phyloP scores from a whole-genome alignment of 164 flowering plant genomes.

The Piper longum region DNA sequence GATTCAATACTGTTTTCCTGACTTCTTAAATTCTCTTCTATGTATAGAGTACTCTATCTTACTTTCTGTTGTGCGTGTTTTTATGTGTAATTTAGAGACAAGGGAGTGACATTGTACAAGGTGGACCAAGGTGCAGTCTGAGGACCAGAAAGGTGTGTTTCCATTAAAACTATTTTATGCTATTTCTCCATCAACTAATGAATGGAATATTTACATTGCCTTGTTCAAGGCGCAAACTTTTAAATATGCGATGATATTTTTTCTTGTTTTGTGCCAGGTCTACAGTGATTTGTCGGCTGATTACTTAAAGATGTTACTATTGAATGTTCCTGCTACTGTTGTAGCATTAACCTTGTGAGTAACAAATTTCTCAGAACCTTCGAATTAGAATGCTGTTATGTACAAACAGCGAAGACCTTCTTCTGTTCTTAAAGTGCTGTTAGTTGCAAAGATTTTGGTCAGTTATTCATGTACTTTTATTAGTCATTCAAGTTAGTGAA shows the following conservation, averaged over 20 bases:
- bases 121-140: constrained; percentile 98
- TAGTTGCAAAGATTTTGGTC: too few relatives aligned
- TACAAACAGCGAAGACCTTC: too few relatives aligned
- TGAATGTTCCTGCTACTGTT: constrained; percentile 91
- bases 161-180: not conserved
- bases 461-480: too few relatives aligned
- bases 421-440: too few relatives aligned
- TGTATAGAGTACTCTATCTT: not conserved
- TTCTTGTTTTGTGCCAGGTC: constrained; percentile 28
- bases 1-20: not conserved
- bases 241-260: too few relatives aligned
- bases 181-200: not conserved
- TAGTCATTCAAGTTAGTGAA: too few relatives aligned
- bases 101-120: constrained; percentile 83
- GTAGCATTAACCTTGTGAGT: constrained; percentile 79
- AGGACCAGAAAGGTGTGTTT: constrained; percentile 66
- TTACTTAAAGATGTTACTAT: constrained; percentile 82
- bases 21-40: not conserved
- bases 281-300: constrained; percentile 91
- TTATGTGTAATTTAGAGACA: constrained; percentile 36
- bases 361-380: not conserved
- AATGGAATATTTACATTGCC: too few relatives aligned
- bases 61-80: not conserved
- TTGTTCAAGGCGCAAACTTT: not conserved
- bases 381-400: too few relatives aligned